Conservation (phyloP, 2,329 filamentous ascomycete genomes). For the Fusarium neocosmosporiellum region DNA sequence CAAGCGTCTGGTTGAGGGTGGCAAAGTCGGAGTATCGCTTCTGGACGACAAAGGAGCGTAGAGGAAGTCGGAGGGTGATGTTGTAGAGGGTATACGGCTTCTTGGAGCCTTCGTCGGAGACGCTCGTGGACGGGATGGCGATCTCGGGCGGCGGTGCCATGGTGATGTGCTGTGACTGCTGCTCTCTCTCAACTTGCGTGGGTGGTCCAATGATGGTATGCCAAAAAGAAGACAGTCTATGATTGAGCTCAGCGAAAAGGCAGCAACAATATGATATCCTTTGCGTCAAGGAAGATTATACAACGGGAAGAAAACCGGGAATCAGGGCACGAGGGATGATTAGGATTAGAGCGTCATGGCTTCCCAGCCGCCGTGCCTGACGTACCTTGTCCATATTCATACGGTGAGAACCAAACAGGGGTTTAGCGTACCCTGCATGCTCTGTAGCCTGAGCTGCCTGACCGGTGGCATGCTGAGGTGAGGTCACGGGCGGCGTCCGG, state of each 20-base stretch:
- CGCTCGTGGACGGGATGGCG: slow-evolving; percentile 73
- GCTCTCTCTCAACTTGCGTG: background rate
- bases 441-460: slow-evolving; percentile 10
- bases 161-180: slow-evolving; percentile 26
- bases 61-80: slow-evolving; percentile 79
- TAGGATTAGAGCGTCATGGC: slow-evolving; percentile 38
- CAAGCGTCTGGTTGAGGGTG: slow-evolving; percentile 72
- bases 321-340: slow-evolving; percentile 20
- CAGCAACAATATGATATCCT: background rate
- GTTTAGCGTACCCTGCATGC: slow-evolving; percentile 12
- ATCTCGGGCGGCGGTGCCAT: slow-evolving; percentile 77
- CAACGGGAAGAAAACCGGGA: background rate
- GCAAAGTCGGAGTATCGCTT: slow-evolving; percentile 88
- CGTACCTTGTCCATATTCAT: slow-evolving; percentile 21
- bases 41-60: slow-evolving; percentile 79
- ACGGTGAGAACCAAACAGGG: slow-evolving; percentile 11
- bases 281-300: background rate
- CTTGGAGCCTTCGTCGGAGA: slow-evolving; percentile 60
- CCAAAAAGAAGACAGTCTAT: background rate
- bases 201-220: background rate
- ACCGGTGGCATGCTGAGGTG: slow-evolving; percentile 1
- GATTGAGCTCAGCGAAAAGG: background rate
- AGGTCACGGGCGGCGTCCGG: slow-evolving; percentile 26
- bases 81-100: slow-evolving; percentile 84
- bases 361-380: slow-evolving; percentile 15